Percentiles rank a stretch among this genome's conserved stretches.
phyloP scores from a whole-genome alignment of 306 rosid species.

The Lathyrus aphaca region DNA sequence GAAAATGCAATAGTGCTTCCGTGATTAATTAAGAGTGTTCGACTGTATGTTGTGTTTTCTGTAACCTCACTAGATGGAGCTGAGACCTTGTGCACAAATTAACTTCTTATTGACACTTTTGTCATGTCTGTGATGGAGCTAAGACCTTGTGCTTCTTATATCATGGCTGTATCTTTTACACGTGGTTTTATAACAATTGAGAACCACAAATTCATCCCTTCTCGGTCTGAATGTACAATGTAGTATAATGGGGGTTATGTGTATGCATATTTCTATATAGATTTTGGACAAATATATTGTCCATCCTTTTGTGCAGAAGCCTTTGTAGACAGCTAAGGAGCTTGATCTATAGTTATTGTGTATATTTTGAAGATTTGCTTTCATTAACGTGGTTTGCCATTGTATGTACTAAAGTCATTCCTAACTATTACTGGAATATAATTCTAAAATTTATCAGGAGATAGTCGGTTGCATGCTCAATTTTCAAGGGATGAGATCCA shows the following conservation, averaged over 20 bases:
- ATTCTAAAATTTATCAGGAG: conserved; percentile 50
- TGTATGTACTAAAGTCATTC: conserved; percentile 9
- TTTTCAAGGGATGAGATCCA: conserved; percentile 55
- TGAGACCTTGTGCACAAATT: background rate
- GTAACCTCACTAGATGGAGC: background rate
- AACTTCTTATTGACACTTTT: too few species aligned
- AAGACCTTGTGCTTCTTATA: background rate
- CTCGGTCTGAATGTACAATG: conserved; percentile 19
- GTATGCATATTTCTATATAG: background rate
- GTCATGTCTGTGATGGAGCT: background rate
- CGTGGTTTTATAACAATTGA: background rate
- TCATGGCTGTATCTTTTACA: background rate
- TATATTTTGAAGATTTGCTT: background rate
- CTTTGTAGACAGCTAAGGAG: conserved; percentile 3
- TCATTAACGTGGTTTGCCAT: conserved; percentile 1
- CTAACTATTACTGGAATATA: background rate
- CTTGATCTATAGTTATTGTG: background rate
- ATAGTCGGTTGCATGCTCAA: conserved; percentile 47
- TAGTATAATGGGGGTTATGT: conserved; percentile 8
- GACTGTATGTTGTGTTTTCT: background rate
- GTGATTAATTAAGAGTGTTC: background rate
- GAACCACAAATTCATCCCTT: conserved; percentile 9
- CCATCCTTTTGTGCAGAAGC: background rate
- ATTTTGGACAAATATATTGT: conserved; percentile 2
- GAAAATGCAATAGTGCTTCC: background rate